These are phyloP conservation scores for Huntiella savannae DNA, from an alignment of 2,329 filamentous ascomycete species.

Conservation along the genomic window DNA sequence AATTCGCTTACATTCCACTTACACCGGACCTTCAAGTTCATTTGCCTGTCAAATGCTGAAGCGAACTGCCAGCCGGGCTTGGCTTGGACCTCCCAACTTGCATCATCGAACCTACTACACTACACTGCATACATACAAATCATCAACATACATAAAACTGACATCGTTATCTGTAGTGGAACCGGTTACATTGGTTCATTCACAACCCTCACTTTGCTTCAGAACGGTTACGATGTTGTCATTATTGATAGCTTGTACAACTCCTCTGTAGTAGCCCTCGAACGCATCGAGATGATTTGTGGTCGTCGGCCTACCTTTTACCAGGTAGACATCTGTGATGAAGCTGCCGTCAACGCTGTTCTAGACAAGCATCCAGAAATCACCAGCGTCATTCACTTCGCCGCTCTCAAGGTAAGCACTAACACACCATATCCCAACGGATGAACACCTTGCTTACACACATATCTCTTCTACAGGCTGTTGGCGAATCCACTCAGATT, in stretches of 20 bases:
- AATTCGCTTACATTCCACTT: background rate
- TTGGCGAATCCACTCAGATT: slow-evolving; percentile 84
- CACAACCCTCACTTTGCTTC: slow-evolving; percentile 75
- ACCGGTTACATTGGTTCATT: slow-evolving; percentile 99
- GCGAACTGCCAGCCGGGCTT: background rate
- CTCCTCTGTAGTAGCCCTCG: slow-evolving; percentile 75
- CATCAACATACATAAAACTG: background rate
- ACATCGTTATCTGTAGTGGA: slow-evolving; percentile 42
- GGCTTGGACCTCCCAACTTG: background rate
- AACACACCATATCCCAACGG: slow-evolving; percentile 9
- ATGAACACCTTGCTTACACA: slow-evolving; percentile 5
- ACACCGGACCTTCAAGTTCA: background rate
- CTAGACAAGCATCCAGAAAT: slow-evolving; percentile 82
- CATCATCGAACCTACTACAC: background rate
- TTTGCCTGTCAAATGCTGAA: background rate
- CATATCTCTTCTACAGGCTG: slow-evolving; percentile 40
- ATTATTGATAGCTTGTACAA: slow-evolving; percentile 96
- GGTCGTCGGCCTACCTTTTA: slow-evolving; percentile 76
- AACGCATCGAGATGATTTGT: slow-evolving; percentile 84
- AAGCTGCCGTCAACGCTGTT: slow-evolving; percentile 64
- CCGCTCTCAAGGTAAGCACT: slow-evolving; percentile 64
- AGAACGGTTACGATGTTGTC: slow-evolving; percentile 90
- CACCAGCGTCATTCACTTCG: slow-evolving; percentile 97
- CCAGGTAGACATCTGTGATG: slow-evolving; percentile 74
- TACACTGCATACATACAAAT: background rate